Conservation (phyloP, 345 rosid genomes). For the Lepidium sativum region DNA sequence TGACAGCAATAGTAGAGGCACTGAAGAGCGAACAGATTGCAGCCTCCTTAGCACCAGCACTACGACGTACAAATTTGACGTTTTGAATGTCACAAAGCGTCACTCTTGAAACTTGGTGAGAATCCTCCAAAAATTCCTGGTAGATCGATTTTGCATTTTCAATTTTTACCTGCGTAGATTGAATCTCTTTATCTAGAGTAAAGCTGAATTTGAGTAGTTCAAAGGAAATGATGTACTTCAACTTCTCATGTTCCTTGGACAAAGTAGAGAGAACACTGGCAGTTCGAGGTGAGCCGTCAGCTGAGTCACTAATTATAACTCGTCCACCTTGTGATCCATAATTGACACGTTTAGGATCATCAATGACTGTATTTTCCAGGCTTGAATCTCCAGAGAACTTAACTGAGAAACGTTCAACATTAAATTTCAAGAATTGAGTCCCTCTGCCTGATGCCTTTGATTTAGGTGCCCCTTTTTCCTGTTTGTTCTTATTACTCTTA, state of each 20-base stretch:
- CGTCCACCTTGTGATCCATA: conserved; percentile 99
- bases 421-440: conserved; percentile 59
- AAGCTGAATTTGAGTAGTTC: too few species aligned
- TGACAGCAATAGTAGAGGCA: conserved; percentile 68
- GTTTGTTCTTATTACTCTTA: conserved; percentile 39
- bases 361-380: conserved; percentile 58
- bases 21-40: conserved; percentile 90
- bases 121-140: conserved; percentile 65
- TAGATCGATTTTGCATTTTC: conserved; percentile 80
- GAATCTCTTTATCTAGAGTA: conserved; percentile 79
- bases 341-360: conserved; percentile 90
- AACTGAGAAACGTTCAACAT: conserved; percentile 76
- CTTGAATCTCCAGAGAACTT: conserved; percentile 55
- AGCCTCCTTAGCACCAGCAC: conserved; percentile 83
- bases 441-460: conserved; percentile 77
- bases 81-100: conserved; percentile 73
- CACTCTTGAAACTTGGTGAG: too few species aligned
- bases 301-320: conserved; percentile 48
- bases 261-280: conserved; percentile 54
- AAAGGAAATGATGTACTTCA: too few species aligned
- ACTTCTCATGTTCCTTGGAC: conserved; percentile 42
- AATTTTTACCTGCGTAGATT: conserved; percentile 78
- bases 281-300: conserved; percentile 74
- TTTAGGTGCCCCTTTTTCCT: conserved; percentile 33
- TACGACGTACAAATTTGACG: conserved; percentile 78